A percentile compares a stretch with the other conserved stretches of the same genome.
phyloP scores from a whole-genome alignment of 768 basidiomycete genomes.

The Boletales sp. region DNA sequence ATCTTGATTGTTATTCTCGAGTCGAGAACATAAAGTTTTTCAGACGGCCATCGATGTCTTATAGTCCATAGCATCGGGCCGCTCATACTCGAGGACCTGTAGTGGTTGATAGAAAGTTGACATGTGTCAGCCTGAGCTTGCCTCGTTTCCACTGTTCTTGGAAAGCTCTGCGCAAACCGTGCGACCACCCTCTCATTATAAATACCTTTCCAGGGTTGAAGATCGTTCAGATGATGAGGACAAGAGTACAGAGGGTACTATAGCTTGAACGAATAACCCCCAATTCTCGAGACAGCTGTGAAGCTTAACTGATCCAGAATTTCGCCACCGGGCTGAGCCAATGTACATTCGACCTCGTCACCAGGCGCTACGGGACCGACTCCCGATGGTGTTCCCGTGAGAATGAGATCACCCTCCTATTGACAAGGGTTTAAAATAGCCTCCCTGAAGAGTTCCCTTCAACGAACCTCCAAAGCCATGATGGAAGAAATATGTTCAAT shows the following conservation, averaged over 20 bases:
- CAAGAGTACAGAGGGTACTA: constrained; percentile 11
- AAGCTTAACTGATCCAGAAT: constrained; percentile 64
- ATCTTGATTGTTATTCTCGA: too few relatives aligned
- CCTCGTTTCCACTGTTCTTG: too few relatives aligned
- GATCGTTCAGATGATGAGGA: not conserved
- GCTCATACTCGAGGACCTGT: too few relatives aligned
- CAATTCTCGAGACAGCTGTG: constrained; percentile 57
- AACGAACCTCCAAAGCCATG: constrained; percentile 87
- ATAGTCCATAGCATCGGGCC: too few relatives aligned
- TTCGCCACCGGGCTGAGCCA: constrained; percentile 54
- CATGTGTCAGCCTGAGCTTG: too few relatives aligned
- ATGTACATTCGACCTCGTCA: constrained; percentile 72
- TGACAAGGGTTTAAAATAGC: not conserved
- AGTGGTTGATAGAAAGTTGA: too few relatives aligned
- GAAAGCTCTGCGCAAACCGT: too few relatives aligned
- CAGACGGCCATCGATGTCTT: too few relatives aligned
- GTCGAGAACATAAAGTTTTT: too few relatives aligned
- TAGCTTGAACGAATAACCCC: constrained; percentile 59
- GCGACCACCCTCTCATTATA: too few relatives aligned
- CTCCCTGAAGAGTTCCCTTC: not conserved
- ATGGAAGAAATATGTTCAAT: constrained; percentile 92
- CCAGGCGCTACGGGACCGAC: constrained; percentile 77
- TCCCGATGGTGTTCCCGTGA: constrained; percentile 91
- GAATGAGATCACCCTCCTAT: constrained; percentile 87
- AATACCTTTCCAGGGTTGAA: too few relatives aligned